Percentiles rank a stretch among this genome's conserved stretches.
Evolutionary conservation across 352 stramenopile species (phyloP).

Genomic region (Phytophthora constricta): DNA sequence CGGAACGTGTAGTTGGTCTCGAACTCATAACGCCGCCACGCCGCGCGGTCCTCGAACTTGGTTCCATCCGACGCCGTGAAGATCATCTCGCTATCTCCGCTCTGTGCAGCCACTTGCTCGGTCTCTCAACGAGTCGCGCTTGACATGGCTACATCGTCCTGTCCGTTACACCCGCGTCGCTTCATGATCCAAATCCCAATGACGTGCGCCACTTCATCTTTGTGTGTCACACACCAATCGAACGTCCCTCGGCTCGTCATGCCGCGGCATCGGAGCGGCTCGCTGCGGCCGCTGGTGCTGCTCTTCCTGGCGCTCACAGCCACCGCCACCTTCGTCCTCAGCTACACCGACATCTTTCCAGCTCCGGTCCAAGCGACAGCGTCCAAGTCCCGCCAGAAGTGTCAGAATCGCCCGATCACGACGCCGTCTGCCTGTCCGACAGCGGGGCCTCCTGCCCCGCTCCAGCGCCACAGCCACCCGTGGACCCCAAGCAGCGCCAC

Average conservation of each 20-base stretch:
- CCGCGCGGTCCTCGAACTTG: conserved; percentile 82
- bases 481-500: conserved; percentile 42
- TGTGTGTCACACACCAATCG: conserved; percentile 13
- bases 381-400: conserved; percentile 10
- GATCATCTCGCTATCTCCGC: conserved; percentile 12
- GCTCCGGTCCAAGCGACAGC: conserved; percentile 14
- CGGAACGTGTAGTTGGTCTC: conserved; percentile 93
- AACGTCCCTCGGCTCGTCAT: too few relatives aligned
- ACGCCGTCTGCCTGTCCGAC: conserved; percentile 23
- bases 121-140: background rate
- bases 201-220: too few relatives aligned
- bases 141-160: too few relatives aligned
- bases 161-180: conserved; percentile 30
- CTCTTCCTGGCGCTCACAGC: conserved; percentile 23
- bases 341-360: conserved; percentile 23
- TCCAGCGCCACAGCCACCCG: background rate
- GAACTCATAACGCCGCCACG: conserved; percentile 91
- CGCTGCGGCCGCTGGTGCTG: conserved; percentile 19
- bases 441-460: conserved; percentile 26
- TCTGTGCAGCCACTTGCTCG: background rate
- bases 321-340: conserved; percentile 19
- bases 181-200: too few relatives aligned
- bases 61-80: conserved; percentile 91
- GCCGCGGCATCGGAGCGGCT: conserved; percentile 6
- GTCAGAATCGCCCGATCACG: conserved; percentile 10